These are phyloP conservation scores for Phoma sp. DNA, from an alignment of 2,329 filamentous ascomycete species.

Conservation along the genomic window DNA sequence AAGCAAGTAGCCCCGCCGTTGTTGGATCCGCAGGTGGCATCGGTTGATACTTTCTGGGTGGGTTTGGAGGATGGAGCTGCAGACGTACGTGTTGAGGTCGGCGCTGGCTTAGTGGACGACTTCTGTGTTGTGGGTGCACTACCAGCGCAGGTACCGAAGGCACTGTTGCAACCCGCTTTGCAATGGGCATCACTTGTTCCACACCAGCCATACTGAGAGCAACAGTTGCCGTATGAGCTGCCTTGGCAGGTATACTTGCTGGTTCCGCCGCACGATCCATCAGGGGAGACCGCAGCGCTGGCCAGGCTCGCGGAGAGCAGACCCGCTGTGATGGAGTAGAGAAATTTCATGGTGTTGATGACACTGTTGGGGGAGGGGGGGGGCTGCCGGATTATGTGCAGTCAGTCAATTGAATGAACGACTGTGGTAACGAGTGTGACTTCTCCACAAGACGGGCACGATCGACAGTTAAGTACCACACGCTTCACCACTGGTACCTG, in stretches of 20 bases:
- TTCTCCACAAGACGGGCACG: neutral
- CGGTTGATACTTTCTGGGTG: slow-evolving; percentile 42
- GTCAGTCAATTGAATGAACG: slow-evolving; percentile 7
- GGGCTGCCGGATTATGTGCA: neutral
- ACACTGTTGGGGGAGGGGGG: neutral
- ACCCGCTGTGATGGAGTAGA: slow-evolving; percentile 25
- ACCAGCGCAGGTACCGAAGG: slow-evolving; percentile 38
- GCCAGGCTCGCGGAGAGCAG: slow-evolving; percentile 28
- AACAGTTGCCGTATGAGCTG: slow-evolving; percentile 53
- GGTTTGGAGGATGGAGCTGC: slow-evolving; percentile 27
- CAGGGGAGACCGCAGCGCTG: slow-evolving; percentile 42
- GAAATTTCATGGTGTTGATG: slow-evolving; percentile 26
- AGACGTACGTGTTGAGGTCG: slow-evolving; percentile 17
- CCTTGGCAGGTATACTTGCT: slow-evolving; percentile 52
- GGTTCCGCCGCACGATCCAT: slow-evolving; percentile 52
- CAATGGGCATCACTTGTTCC: slow-evolving; percentile 40
- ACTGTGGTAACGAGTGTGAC: slow-evolving; percentile 3
- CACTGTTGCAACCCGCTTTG: slow-evolving; percentile 38
- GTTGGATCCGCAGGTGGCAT: slow-evolving; percentile 51
- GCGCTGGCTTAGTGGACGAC: slow-evolving; percentile 14
- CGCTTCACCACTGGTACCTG: slow-evolving; percentile 5
- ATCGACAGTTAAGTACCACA: slow-evolving; percentile 11
- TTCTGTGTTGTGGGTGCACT: slow-evolving; percentile 17
- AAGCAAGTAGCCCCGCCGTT: slow-evolving; percentile 38
- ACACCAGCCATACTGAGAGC: slow-evolving; percentile 52